Conservation (phyloP, 2,329 filamentous ascomycete genomes). For the Xylaria polymorpha region DNA sequence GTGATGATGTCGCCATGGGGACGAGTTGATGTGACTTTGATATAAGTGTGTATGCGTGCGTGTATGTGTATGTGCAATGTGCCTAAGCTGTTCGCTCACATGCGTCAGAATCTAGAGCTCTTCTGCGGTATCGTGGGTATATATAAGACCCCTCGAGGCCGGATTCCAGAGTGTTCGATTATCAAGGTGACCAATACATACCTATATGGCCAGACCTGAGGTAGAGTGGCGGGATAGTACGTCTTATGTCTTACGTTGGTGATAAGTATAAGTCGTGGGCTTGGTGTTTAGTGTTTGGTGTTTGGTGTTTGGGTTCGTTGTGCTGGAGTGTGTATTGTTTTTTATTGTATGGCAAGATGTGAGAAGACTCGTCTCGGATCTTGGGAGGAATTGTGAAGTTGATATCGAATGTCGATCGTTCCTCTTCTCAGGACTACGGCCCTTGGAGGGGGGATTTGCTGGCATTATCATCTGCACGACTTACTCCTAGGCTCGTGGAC, state of each 20-base stretch:
- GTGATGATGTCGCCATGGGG: constrained; percentile 34
- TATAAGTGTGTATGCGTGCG: constrained; percentile 16
- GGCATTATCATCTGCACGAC: constrained; percentile 38
- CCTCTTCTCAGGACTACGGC: constrained; percentile 26
- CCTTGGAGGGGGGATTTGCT: constrained; percentile 33
- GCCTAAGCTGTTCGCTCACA: constrained; percentile 24
- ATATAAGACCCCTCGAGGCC: constrained; percentile 31
- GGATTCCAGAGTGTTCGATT: constrained; percentile 31
- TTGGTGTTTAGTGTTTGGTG: constrained; percentile 7
- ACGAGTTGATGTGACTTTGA: constrained; percentile 30
- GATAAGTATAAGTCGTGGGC: too few species aligned
- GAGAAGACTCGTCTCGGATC: constrained; percentile 8
- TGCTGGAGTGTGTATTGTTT: constrained; percentile 6
- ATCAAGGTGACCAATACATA: constrained; percentile 31
- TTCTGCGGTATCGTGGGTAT: constrained; percentile 28
- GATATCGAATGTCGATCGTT: constrained; percentile 39
- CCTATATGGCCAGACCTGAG: constrained; percentile 33
- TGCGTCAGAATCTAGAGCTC: constrained; percentile 37
- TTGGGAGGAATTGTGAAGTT: constrained; percentile 33
- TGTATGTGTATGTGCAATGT: constrained; percentile 6
- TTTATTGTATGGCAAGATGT: constrained; percentile 25
- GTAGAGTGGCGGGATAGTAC: constrained; percentile 17
- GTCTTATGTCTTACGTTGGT: not conserved
- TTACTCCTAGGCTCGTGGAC: constrained; percentile 33
- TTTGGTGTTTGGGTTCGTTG: too few species aligned